phyloP scores from a whole-genome alignment of 2,329 filamentous ascomycete species.

The Diaporthe ilicicola region DNA sequence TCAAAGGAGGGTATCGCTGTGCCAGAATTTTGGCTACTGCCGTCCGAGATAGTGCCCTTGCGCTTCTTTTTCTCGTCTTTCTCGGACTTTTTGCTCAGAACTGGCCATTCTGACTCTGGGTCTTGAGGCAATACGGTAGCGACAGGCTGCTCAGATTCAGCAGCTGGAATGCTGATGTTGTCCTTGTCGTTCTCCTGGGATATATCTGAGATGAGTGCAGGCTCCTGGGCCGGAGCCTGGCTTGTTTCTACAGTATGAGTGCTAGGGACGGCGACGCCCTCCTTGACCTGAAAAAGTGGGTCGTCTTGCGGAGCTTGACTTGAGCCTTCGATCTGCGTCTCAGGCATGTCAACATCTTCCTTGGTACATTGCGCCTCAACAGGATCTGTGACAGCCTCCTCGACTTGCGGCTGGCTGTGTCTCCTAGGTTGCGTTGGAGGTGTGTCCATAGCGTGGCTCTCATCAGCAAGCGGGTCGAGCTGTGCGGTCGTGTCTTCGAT shows the following conservation, averaged over 20 bases:
- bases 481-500: not conserved
- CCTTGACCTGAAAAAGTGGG: not conserved
- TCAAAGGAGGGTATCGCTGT: slow-evolving; percentile 14
- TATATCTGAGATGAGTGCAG: not conserved
- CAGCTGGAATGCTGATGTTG: not conserved
- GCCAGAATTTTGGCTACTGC: slow-evolving; percentile 10
- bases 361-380: not conserved
- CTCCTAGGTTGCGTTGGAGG: not conserved
- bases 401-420: not conserved
- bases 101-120: slow-evolving; percentile 33
- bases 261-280: not conserved
- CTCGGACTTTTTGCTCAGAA: slow-evolving; percentile 45
- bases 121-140: slow-evolving; percentile 32
- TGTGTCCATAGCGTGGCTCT: not conserved
- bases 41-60: slow-evolving; percentile 23
- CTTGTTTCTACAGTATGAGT: not conserved
- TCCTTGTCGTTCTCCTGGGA: not conserved
- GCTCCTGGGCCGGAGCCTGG: not conserved
- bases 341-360: not conserved
- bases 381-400: not conserved
- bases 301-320: not conserved
- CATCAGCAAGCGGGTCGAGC: not conserved
- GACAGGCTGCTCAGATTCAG: not conserved
- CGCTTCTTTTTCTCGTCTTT: slow-evolving; percentile 41
- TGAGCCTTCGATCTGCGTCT: not conserved